Evolutionary conservation across 1,284 basidiomycete genomes (phyloP).

Genomic region (Cutaneotrichosporon cavernicola): DNA sequence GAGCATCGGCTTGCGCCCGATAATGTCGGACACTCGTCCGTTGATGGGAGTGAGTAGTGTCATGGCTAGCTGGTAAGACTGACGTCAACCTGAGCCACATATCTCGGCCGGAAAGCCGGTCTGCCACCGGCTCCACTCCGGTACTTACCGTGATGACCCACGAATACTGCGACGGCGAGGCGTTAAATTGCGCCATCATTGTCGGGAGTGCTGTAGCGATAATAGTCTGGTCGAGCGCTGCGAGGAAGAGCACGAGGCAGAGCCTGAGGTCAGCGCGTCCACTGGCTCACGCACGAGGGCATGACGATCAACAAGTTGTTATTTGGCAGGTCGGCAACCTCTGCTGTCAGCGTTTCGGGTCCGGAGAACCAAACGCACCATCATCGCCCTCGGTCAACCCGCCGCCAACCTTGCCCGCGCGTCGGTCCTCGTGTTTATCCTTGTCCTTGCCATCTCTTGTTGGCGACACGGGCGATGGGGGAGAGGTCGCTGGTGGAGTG

Average conservation of each 20-base stretch:
- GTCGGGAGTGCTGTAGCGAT: conserved; percentile 42
- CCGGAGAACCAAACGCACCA: conserved; percentile 14
- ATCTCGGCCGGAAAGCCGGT: not conserved
- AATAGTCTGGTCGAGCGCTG: conserved; percentile 48
- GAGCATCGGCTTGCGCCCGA: conserved; percentile 47
- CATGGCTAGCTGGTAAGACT: conserved; percentile 42
- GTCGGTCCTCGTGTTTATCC: not conserved
- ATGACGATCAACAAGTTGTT: conserved; percentile 41
- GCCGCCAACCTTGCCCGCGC: conserved; percentile 15
- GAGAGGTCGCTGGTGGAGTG: not conserved
- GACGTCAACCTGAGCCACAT: conserved; percentile 3
- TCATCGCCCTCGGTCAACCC: conserved; percentile 25
- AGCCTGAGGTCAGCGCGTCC: conserved; percentile 30
- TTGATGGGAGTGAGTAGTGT: conserved; percentile 44
- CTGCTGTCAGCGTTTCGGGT: conserved; percentile 25
- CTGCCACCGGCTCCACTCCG: not conserved
- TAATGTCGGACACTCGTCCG: conserved; percentile 46
- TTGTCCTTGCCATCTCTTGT: not conserved
- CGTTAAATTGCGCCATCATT: conserved; percentile 35
- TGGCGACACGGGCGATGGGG: not conserved
- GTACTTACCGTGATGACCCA: conserved; percentile 40
- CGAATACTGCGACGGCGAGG: conserved; percentile 36
- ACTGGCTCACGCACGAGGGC: conserved; percentile 19
- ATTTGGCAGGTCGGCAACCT: conserved; percentile 34
- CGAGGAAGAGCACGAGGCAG: conserved; percentile 44